Evolutionary conservation across 306 rosid species (phyloP), one percentile per base, ranked within the genome.

Genomic region (Lathyrus aphaca): DNA sequence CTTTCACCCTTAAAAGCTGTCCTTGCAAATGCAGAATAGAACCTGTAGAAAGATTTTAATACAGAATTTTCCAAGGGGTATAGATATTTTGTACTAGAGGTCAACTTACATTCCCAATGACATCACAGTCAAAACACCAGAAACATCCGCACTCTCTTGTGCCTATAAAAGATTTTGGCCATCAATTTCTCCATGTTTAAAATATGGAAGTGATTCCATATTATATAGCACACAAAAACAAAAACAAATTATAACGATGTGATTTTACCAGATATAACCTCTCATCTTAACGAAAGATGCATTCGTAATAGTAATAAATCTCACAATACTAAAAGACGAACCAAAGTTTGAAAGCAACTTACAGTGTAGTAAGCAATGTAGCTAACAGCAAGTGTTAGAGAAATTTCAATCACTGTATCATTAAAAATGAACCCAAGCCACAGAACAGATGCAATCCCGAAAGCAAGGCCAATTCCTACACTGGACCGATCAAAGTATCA

Each of bases 1-100:
- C 97, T 85, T 75, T 94, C 98, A 58, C 97, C 95, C 95, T 94
- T 94, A 73, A 94, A 94, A 78, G 97, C 96, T 18, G 98, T 94
- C 82, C 70, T 87, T 14, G 88, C 97, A 72, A 87, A 75, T 1
- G 89, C 98, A 68, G 96, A 89, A 77, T 86, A 91, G 80, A 94
- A 90, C 95, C 98, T 94, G 86, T 69, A 43, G 66, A 74, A 49
- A 78, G 51, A 79, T 40, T 64, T 80, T 27, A 77, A 65, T n/a
- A 51, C 9, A 18, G 59, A 72, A 50, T 73, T 48, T 66, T 78
- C 44, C 14, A 55, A 59, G 37, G 5, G 5, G 5, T 30, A 30
- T 30, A 30, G 1, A 30, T 30, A 5, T 30, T 30, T 4, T 30
- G 37, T 30, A 1, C 37, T 18, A 58, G 51, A 81, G 80, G 19